Conservation (phyloP, 306 rosid species). For the Cicer bijugum region DNA sequence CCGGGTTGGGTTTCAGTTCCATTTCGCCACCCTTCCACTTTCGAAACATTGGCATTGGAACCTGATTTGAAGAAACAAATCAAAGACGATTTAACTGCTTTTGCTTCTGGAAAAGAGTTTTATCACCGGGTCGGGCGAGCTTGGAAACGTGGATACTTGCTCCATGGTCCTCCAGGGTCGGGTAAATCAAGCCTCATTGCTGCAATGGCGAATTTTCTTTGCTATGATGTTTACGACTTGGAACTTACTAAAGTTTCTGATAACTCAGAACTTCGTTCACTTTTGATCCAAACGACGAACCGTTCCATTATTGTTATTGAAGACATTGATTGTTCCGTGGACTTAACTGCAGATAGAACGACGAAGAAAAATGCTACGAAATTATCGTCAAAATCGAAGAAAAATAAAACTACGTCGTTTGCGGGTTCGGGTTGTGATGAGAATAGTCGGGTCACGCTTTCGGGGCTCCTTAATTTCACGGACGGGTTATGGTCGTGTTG, state of each 20-base stretch:
- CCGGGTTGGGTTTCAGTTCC: slow-evolving; percentile 94
- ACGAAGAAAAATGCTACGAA: slow-evolving; percentile 41
- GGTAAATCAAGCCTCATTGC: slow-evolving; percentile 90
- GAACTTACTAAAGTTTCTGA: slow-evolving; percentile 83
- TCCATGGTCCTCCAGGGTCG: slow-evolving; percentile 86
- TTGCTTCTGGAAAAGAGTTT: slow-evolving; percentile 68
- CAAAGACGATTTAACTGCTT: slow-evolving; percentile 64
- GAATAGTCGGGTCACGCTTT: slow-evolving; percentile 69
- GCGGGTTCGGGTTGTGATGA: slow-evolving; percentile 48
- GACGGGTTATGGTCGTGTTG: slow-evolving; percentile 92
- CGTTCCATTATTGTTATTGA: slow-evolving; percentile 84
- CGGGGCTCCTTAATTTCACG: slow-evolving; percentile 81
- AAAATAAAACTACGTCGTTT: slow-evolving; percentile 36
- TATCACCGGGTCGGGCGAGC: slow-evolving; percentile 85
- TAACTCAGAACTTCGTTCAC: slow-evolving; percentile 77
- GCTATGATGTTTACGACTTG: slow-evolving; percentile 84
- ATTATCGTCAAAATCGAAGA: slow-evolving; percentile 28
- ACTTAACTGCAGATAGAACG: slow-evolving; percentile 71
- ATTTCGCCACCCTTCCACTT: slow-evolving; percentile 84
- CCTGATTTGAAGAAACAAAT: slow-evolving; percentile 70
- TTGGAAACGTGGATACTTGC: slow-evolving; percentile 87
- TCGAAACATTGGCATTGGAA: slow-evolving; percentile 74
- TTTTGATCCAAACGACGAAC: slow-evolving; percentile 81
- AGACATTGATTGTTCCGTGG: slow-evolving; percentile 83
- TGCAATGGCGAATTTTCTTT: slow-evolving; percentile 84